Percentiles rank a stretch among this genome's conserved stretches.
phyloP scores from a whole-genome alignment of 805 yeast species.

The Candida loeiensis region DNA sequence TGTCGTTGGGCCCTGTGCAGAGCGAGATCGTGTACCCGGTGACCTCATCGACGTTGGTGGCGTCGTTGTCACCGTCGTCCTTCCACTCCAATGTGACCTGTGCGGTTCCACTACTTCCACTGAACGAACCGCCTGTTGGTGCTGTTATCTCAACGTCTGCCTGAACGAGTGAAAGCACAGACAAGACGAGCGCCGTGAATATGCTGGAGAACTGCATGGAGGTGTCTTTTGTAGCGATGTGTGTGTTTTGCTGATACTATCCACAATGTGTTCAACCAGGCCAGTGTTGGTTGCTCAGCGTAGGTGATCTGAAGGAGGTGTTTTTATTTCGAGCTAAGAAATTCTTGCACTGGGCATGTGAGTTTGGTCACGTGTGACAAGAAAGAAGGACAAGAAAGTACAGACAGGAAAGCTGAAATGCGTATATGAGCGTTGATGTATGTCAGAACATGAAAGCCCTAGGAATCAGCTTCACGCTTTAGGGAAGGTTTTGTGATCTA shows the following conservation, averaged over 20 bases:
- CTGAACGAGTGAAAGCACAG: slow-evolving; percentile 13
- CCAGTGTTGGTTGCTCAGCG: neutral
- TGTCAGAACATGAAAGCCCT: too few species aligned
- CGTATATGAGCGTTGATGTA: too few species aligned
- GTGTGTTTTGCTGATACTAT: too few species aligned
- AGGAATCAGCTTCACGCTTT: too few species aligned
- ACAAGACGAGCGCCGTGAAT: slow-evolving; percentile 3
- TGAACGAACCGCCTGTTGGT: slow-evolving; percentile 42
- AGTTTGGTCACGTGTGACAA: too few species aligned
- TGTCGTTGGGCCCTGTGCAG: slow-evolving; percentile 63
- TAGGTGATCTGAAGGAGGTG: neutral
- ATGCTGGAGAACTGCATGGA: slow-evolving; percentile 6
- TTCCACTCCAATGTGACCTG: slow-evolving; percentile 34
- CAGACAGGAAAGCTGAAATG: too few species aligned
- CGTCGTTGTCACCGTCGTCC: slow-evolving; percentile 57
- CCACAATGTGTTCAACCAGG: too few species aligned
- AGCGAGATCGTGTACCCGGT: slow-evolving; percentile 49
- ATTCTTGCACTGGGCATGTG: too few species aligned
- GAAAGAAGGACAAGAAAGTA: too few species aligned
- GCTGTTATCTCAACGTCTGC: slow-evolving; percentile 48
- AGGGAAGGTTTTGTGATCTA: too few species aligned
- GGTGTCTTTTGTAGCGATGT: neutral
- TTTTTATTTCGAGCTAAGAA: neutral
- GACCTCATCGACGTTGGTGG: slow-evolving; percentile 44
- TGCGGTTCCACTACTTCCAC: slow-evolving; percentile 38